These are phyloP conservation scores for Sordariomycetes sp. DNA, from an alignment of 2,329 filamentous ascomycete species.

Conservation along the genomic window DNA sequence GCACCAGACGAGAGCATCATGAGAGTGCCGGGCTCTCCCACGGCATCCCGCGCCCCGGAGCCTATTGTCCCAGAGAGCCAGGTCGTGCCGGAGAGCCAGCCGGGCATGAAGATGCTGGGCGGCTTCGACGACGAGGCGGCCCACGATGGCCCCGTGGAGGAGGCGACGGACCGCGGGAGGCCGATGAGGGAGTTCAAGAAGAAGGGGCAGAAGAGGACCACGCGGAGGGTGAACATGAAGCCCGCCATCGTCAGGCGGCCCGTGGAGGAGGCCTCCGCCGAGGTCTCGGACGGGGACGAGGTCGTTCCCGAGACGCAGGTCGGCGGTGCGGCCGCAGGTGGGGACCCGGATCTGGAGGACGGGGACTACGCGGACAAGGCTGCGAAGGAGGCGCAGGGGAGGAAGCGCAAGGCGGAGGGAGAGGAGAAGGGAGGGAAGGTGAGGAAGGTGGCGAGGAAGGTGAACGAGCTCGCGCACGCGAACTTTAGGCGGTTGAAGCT, in stretches of 20 bases:
- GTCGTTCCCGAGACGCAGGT: conserved; percentile 17
- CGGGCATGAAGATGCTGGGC: conserved; percentile 35
- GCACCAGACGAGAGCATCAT: neutral
- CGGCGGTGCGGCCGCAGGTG: conserved; percentile 15
- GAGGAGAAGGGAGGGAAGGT: conserved; percentile 25
- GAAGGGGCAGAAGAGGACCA: conserved; percentile 74
- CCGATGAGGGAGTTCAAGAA: conserved; percentile 64
- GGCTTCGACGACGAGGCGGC: conserved; percentile 53
- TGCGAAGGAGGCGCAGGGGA: conserved; percentile 12
- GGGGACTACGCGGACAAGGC: conserved; percentile 9
- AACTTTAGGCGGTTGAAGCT: conserved; percentile 60
- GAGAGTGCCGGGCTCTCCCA: neutral
- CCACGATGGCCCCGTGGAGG: conserved; percentile 44
- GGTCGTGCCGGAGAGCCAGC: conserved; percentile 32
- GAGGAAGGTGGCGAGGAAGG: conserved; percentile 45
- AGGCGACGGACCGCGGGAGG: conserved; percentile 37
- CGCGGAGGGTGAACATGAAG: conserved; percentile 54
- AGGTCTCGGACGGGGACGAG: conserved; percentile 9
- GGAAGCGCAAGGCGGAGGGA: conserved; percentile 13
- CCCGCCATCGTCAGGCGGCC: conserved; percentile 40
- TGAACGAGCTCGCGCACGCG: conserved; percentile 52
- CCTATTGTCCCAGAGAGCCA: neutral
- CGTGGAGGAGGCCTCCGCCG: conserved; percentile 23
- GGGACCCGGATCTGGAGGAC: conserved; percentile 1
- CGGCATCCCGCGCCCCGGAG: too few relatives aligned